Conservation (phyloP, 2,329 filamentous ascomycete genomes). For the Plenodomus tracheiphilus region DNA sequence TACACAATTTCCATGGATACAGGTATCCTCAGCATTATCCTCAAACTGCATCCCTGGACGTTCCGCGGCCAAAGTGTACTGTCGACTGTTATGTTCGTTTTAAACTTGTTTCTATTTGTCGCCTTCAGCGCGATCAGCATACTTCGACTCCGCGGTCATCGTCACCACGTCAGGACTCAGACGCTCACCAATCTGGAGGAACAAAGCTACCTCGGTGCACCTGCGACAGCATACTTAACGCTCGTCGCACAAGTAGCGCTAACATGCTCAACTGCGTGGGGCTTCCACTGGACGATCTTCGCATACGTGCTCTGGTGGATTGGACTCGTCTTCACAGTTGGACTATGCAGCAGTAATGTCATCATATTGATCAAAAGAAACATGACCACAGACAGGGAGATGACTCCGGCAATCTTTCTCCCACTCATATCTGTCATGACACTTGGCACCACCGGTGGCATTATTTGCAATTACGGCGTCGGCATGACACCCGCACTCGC, state of each 20-base stretch:
- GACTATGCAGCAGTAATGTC: conserved; percentile 13
- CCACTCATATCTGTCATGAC: conserved; percentile 22
- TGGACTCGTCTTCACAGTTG: conserved; percentile 22
- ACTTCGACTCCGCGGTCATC: conserved; percentile 6
- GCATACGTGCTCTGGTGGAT: conserved; percentile 28
- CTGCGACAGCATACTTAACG: conserved; percentile 62
- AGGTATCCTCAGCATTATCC: conserved; percentile 62
- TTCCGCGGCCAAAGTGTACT: conserved; percentile 50
- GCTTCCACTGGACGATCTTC: conserved; percentile 65
- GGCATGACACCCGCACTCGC: conserved; percentile 15
- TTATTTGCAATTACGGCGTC: conserved; percentile 15
- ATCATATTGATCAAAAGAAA: conserved; percentile 16
- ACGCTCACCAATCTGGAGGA: conserved; percentile 65
- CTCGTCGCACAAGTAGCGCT: conserved; percentile 66
- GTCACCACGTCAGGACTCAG: conserved; percentile 26
- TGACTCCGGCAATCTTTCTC: conserved; percentile 18
- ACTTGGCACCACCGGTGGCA: conserved; percentile 17
- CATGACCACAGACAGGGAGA: conserved; percentile 10
- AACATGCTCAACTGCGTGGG: conserved; percentile 65
- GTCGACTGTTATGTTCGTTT: conserved; percentile 19
- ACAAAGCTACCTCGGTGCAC: conserved; percentile 63
- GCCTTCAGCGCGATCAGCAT: conserved; percentile 13
- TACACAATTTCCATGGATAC: conserved; percentile 53
- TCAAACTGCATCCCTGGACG: conserved; percentile 63
- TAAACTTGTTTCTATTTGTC: conserved; percentile 19